phyloP scores from a whole-genome alignment of 306 rosid genomes.

The Astragalus membranaceus region DNA sequence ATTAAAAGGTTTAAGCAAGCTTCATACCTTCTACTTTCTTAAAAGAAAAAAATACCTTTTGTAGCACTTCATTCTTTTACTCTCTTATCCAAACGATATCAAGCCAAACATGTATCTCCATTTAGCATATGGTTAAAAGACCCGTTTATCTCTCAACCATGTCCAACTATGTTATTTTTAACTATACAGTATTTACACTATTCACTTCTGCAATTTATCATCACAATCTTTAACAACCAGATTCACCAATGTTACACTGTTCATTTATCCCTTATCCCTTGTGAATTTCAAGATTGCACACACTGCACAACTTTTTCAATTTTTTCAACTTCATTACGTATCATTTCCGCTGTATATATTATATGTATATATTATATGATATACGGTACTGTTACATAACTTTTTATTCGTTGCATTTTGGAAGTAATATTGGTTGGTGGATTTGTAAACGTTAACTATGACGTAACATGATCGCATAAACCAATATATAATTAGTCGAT shows the following conservation, averaged over 20 bases:
- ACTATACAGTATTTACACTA: not conserved
- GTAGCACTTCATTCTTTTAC: too few relatives aligned
- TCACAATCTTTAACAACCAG: not conserved
- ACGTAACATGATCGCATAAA: slow-evolving; percentile 13
- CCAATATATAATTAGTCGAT: not conserved
- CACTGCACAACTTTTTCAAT: not conserved
- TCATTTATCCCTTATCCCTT: slow-evolving; percentile 38
- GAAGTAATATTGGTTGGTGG: slow-evolving; percentile 24
- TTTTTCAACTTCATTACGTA: slow-evolving; percentile 17
- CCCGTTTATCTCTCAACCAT: too few relatives aligned
- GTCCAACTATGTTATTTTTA: too few relatives aligned
- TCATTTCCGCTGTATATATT: not conserved
- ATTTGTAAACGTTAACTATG: slow-evolving; percentile 12
- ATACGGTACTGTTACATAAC: not conserved
- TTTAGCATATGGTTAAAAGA: too few relatives aligned
- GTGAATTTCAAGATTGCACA: slow-evolving; percentile 3
- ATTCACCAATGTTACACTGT: slow-evolving; percentile 39
- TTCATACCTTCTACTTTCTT: too few relatives aligned
- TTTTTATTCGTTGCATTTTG: not conserved
- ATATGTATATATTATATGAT: not conserved
- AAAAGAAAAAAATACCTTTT: too few relatives aligned
- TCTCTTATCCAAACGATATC: too few relatives aligned
- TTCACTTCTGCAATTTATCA: not conserved
- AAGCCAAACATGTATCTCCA: too few relatives aligned
- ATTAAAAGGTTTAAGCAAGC: too few relatives aligned